Evolutionary conservation across 2,329 filamentous ascomycete genomes (phyloP).

Genomic region (Sarocladium brachiariae): DNA sequence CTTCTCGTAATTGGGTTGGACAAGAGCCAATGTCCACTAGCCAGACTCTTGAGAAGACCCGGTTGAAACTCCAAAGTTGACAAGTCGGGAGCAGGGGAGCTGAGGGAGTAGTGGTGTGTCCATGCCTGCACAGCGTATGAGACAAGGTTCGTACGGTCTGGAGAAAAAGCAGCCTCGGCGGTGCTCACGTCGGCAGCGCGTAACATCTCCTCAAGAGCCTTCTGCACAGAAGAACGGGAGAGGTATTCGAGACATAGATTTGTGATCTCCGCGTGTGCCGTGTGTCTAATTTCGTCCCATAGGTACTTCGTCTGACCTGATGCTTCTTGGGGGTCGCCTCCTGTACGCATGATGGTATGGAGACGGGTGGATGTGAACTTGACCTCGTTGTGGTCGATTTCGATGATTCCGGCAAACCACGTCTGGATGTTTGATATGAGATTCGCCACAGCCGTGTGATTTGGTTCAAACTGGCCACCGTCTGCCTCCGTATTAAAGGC

Average conservation of each 20-base stretch:
- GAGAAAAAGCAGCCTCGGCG: conserved; percentile 10
- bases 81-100: conserved; percentile 7
- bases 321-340: not conserved
- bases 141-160: conserved; percentile 9
- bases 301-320: not conserved
- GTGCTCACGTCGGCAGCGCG: not conserved
- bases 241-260: conserved; percentile 11
- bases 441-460: not conserved
- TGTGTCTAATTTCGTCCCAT: conserved; percentile 10
- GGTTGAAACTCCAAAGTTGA: conserved; percentile 2
- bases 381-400: conserved; percentile 12
- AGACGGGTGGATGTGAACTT: conserved; percentile 11
- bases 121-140: conserved; percentile 13
- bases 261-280: conserved; percentile 10
- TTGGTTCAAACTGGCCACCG: not conserved
- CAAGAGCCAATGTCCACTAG: conserved; percentile 12
- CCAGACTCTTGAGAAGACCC: not conserved
- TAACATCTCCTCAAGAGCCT: conserved; percentile 9
- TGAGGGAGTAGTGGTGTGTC: conserved; percentile 11
- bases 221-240: conserved; percentile 11
- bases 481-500: conserved; percentile 7
- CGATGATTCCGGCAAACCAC: conserved; percentile 13
- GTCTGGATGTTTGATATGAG: conserved; percentile 11
- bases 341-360: not conserved
- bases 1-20: conserved; percentile 12